Percentiles rank a stretch among this genome's conserved stretches.
phyloP scores from a whole-genome alignment of 305 asterid species.

The Solanum aculeatissimum region DNA sequence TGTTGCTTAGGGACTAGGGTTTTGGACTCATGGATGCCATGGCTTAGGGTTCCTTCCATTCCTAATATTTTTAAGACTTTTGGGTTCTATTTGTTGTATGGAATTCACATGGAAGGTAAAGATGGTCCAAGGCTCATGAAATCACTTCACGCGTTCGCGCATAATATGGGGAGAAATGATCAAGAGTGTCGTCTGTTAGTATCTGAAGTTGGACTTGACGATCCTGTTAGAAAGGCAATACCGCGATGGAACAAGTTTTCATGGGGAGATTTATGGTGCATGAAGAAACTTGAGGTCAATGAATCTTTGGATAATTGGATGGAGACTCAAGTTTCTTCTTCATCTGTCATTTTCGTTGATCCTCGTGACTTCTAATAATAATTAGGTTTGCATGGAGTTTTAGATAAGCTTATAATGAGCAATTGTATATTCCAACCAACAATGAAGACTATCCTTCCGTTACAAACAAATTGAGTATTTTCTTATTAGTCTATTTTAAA shows the following conservation, averaged over 20 bases:
- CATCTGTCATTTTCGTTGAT: conserved; percentile 69
- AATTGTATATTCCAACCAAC: not conserved
- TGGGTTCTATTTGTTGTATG: conserved; percentile 58
- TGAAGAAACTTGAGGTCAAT: conserved; percentile 30
- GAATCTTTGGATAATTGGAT: not conserved
- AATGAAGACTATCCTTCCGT: not conserved
- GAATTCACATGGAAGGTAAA: conserved; percentile 65
- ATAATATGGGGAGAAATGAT: conserved; percentile 53
- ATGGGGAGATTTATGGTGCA: conserved; percentile 88
- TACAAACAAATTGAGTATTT: not conserved
- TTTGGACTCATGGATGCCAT: conserved; percentile 30
- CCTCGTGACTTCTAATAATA: conserved; percentile 47
- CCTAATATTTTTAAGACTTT: conserved; percentile 54
- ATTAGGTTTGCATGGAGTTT: not conserved
- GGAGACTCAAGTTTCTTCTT: not conserved
- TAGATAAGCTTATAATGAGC: not conserved
- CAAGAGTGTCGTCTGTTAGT: conserved; percentile 40
- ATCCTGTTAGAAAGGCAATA: conserved; percentile 45
- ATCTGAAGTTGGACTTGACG: conserved; percentile 61
- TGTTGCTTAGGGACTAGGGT: conserved; percentile 34
- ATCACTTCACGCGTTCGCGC: conserved; percentile 38
- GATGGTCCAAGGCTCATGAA: conserved; percentile 40
- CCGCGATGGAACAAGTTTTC: conserved; percentile 82
- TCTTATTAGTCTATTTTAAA: not conserved
- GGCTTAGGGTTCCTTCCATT: conserved; percentile 51